Base-by-base conservation (phyloP, 495 filamentous ascomycete species). In the Penicillium desertorum region DNA sequence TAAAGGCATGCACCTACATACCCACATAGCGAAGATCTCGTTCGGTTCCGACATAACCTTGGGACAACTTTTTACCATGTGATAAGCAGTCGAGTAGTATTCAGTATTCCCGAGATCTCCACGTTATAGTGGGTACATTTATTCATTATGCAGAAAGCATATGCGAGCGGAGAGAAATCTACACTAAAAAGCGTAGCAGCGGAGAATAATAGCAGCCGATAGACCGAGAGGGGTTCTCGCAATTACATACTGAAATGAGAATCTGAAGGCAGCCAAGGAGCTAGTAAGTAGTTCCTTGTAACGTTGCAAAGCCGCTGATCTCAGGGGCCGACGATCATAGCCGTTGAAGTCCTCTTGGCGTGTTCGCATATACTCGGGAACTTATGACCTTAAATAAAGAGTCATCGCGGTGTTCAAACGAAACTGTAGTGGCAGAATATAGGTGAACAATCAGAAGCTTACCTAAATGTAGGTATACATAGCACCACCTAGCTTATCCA, bases 241-340 rank as follows among this genome's bases (percentile, higher is more conserved):
- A 7, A 45, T 17, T 39, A 41, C 29, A 60, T 60, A 43, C 51
- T 54, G 11, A 23, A 59, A 55, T 10, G 2, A 59, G 59, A n/a
- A 29, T 29, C 9, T 5, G 27, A 16, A 60, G 39, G 36, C 32
- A 51, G 60, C 63, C 60, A 60, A 65, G 63, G 19, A 54, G 45
- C 44, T 57, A 62, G 45, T 4, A 37, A 45, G 29, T 36, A 14
- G 60, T 47, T 27, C 19, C 22, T 23, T 62, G 59, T 34, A 59
- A 59, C 60, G 29, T 41, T 58, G 63, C 43, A 50, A 36, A 47
- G 43, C 20, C 27, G 45, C 37, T 46, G 34, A 43, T 60, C 30
- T 50, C 52, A 42, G 57, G 53, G 32, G 37, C 9, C 10, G 44
- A 20, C 39, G 36, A 45, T 57, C 34, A 41, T 57, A 10, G 27